Evolutionary conservation across 306 rosid genomes (phyloP).

Genomic region (Herpetospermum pedunculosum): DNA sequence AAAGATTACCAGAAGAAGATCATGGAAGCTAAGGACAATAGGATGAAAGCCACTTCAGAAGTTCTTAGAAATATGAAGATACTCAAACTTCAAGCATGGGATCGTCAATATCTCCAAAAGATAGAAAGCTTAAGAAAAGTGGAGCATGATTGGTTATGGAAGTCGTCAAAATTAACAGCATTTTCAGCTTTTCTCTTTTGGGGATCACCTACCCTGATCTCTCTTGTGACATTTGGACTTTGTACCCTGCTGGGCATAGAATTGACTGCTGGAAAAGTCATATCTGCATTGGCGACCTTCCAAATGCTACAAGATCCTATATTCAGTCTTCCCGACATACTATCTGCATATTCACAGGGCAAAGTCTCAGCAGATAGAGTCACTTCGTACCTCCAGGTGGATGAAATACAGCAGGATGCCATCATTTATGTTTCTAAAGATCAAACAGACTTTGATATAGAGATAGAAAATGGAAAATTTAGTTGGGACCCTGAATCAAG

Average conservation of each 20-base stretch:
- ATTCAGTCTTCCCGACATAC: conserved; percentile 73
- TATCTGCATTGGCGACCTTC: conserved; percentile 82
- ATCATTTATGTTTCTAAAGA: conserved; percentile 42
- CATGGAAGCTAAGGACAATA: conserved; percentile 82
- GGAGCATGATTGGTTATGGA: conserved; percentile 57
- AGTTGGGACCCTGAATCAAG: conserved; percentile 58
- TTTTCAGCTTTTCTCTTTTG: conserved; percentile 54
- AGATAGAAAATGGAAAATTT: conserved; percentile 59
- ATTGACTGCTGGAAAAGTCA: conserved; percentile 72
- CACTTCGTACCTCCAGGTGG: conserved; percentile 55
- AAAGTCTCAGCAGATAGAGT: conserved; percentile 82
- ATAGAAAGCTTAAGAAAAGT: conserved; percentile 40
- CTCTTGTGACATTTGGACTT: conserved; percentile 63
- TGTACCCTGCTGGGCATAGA: conserved; percentile 77
- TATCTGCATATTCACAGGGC: conserved; percentile 67
- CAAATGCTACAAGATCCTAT: conserved; percentile 87
- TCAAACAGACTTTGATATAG: conserved; percentile 44
- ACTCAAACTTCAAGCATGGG: conserved; percentile 94
- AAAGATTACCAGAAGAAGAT: conserved; percentile 66
- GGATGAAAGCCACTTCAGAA: conserved; percentile 93
- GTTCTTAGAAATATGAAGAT: conserved; percentile 66
- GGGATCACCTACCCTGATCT: conserved; percentile 89
- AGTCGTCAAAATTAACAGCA: conserved; percentile 47
- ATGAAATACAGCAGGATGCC: conserved; percentile 66
- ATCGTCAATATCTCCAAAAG: conserved; percentile 46